A percentile compares a stretch with the other conserved stretches of the same genome.
These are phyloP conservation scores for Tricholoma bakamatsutake DNA, from an alignment of 768 basidiomycete species.

Conservation along the genomic window DNA sequence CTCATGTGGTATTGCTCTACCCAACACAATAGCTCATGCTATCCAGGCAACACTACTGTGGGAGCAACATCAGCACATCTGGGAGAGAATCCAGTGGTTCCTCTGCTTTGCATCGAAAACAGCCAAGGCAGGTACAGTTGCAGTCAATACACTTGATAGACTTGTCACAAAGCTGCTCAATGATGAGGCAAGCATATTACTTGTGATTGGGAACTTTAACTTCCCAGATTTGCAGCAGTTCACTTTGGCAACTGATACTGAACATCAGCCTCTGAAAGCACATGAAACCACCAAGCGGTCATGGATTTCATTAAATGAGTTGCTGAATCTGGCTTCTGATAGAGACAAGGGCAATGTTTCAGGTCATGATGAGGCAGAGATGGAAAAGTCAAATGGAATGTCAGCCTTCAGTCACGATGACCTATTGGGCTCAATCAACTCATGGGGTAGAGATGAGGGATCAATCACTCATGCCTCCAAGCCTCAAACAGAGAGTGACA, in stretches of 20 bases:
- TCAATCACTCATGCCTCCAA: background rate
- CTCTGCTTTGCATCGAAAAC: background rate
- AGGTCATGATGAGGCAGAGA: background rate
- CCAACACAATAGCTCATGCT: slow-evolving; percentile 4
- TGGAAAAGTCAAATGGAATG: background rate
- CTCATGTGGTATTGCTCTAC: slow-evolving; percentile 2
- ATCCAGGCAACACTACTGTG: background rate
- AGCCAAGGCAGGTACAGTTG: background rate
- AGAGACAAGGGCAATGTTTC: background rate
- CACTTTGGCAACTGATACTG: background rate
- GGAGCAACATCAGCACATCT: background rate
- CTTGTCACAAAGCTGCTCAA: background rate
- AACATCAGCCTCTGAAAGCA: background rate
- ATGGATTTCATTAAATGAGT: background rate
- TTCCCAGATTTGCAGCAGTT: background rate
- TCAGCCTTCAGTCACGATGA: background rate
- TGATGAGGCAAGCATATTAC: background rate
- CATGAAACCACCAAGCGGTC: background rate
- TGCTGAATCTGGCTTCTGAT: background rate
- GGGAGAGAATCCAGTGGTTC: background rate
- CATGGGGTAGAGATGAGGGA: too few species aligned
- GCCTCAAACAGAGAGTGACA: background rate
- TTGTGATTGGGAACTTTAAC: background rate
- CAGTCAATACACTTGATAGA: too few species aligned
- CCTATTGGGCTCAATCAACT: background rate